Evolutionary conservation across 106 monocot species (phyloP).

Genomic region (Phalaenopsis aphrodite): DNA sequence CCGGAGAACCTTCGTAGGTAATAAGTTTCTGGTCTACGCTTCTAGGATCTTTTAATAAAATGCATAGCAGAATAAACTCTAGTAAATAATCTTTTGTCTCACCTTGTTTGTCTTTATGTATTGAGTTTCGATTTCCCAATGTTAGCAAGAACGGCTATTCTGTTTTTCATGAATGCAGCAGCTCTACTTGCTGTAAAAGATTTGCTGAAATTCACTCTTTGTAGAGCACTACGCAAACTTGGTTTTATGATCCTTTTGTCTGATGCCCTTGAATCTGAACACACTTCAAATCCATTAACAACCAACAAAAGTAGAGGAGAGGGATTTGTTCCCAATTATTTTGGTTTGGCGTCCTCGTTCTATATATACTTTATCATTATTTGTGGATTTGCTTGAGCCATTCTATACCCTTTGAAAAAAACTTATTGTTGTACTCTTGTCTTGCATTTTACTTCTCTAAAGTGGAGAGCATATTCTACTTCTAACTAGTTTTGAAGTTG

Average conservation of each 20-base stretch:
- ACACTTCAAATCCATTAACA: background rate
- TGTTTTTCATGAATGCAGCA: background rate
- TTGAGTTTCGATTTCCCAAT: background rate
- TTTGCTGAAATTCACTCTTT: background rate
- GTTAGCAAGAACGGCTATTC: background rate
- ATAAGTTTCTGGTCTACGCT: background rate
- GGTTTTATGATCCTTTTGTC: background rate
- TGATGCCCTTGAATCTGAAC: background rate
- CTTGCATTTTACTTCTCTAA: background rate
- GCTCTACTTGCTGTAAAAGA: background rate
- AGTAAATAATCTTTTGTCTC: background rate
- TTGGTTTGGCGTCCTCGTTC: background rate
- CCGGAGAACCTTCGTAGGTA: slow-evolving; percentile 4
- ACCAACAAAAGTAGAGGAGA: background rate
- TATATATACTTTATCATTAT: background rate
- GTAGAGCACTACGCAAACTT: background rate
- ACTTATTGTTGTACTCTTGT: too few relatives aligned
- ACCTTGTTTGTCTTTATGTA: background rate
- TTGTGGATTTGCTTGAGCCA: background rate
- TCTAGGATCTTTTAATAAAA: background rate
- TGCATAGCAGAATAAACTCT: background rate
- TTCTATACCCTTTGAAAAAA: background rate
- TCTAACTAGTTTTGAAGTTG: background rate
- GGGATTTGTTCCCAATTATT: background rate
- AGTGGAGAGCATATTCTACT: background rate